phyloP scores from a whole-genome alignment of 192 early-diverging fungal genomes.

The Endogone sp. region DNA sequence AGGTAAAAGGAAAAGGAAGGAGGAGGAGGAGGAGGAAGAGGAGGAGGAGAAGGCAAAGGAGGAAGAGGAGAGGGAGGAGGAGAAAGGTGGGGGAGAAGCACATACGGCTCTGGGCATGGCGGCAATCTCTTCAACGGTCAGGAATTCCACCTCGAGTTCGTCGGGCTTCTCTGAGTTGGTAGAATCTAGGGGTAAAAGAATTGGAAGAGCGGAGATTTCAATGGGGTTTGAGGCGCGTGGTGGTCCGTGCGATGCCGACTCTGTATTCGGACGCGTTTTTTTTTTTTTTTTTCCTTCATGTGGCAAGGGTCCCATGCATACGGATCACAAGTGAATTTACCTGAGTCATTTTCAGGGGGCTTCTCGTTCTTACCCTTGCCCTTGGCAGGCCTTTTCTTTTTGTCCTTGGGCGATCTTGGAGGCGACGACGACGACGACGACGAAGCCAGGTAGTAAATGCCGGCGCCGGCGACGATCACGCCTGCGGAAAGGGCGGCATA shows the following conservation, averaged over 20 bases:
- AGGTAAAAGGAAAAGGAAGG: too few relatives aligned
- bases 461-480: constrained; percentile 52
- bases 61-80: too few relatives aligned
- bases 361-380: constrained; percentile 38
- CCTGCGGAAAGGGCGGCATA: constrained; percentile 61
- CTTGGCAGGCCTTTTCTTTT: constrained; percentile 18
- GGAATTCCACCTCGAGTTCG: constrained; percentile 25
- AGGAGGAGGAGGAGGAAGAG: too few relatives aligned
- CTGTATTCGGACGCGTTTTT: constrained; percentile 15
- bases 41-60: too few relatives aligned
- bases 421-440: constrained; percentile 17
- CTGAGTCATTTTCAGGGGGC: constrained; percentile 16
- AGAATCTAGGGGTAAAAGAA: background rate
- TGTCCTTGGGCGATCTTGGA: constrained; percentile 34
- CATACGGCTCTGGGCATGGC: constrained; percentile 32
- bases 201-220: background rate
- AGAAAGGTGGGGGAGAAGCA: too few relatives aligned
- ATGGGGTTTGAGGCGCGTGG: too few relatives aligned
- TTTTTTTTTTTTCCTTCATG: too few relatives aligned
- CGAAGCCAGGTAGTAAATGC: constrained; percentile 61
- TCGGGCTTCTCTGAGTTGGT: constrained; percentile 1
- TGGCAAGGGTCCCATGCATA: too few relatives aligned
- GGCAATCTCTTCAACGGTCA: constrained; percentile 49
- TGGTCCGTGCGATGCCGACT: too few relatives aligned
- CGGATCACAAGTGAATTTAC: constrained; percentile 12